Evolutionary conservation across 495 filamentous ascomycete species (phyloP), one percentile per base, ranked within the genome.

Genomic region (Penicillium samsonianum): DNA sequence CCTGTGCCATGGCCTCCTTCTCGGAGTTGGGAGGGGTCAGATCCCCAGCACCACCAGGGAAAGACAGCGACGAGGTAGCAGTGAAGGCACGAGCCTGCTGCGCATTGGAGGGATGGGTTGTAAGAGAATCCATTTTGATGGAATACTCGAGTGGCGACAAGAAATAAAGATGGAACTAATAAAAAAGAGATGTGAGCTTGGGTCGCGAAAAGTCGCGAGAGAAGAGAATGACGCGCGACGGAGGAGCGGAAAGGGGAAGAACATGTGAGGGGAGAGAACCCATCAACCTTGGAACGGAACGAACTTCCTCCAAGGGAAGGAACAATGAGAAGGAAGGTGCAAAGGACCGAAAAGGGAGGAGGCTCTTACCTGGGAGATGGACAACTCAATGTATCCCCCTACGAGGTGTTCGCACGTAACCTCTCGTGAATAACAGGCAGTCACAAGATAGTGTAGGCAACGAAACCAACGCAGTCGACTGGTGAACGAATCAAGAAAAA

Each of bases 301-400:
- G 35, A 16, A 14, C 11, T 5, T 33, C n/a, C n/a, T n/a, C n/a
- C n/a, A 4, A 7, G 44, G 22, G 37, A 26, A 45, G 23, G 23
- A 35, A 50, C 6, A 16, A 4, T 6, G 0, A 7, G 14, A 17
- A 37, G 50, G 58, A 20, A 46, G 56, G 50, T 40, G 31, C 22
- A 50, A 38, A n/a, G 35, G 7, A 47, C 38, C 33, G 3, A n/a
- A 59, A 31, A 16, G 16, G 40, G 28, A 51, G 56, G 30, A 47
- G 61, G 51, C 58, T 71, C 89, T 86, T 89, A 90, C 88, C 85
- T 78, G 85, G 89, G 91, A 96, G 92, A 96, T 90, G 81, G 90
- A 96, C 92, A 96, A 97, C 66, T 86, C 74, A 97, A 97, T 96
- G 92, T 91, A 87, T 96, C 92, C 90, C 92, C 91, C 86, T 68